phyloP scores from a whole-genome alignment of 192 early-diverging fungal genomes.

The Coemansia sp. region DNA sequence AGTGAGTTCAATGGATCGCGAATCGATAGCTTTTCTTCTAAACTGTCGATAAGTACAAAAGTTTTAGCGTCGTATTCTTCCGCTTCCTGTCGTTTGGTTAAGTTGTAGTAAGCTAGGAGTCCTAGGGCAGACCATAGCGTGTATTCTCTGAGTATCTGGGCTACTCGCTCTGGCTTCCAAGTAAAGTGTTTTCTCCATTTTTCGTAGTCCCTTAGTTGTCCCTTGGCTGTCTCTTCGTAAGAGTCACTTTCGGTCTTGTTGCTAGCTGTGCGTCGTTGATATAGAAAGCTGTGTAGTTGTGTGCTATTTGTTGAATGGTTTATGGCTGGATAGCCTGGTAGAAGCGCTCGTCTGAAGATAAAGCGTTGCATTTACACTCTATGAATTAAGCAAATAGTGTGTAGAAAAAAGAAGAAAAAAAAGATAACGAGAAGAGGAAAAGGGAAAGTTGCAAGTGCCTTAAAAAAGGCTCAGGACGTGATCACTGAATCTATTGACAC shows the following conservation, averaged over 20 bases:
- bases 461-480: neutral
- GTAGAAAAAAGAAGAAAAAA: neutral
- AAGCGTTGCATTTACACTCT: neutral
- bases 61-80: constrained; percentile 38
- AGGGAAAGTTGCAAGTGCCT: neutral
- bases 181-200: constrained; percentile 48
- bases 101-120: constrained; percentile 39
- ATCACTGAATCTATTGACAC: neutral
- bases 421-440: neutral
- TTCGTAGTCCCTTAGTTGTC: constrained; percentile 39
- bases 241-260: constrained; percentile 1
- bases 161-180: constrained; percentile 26
- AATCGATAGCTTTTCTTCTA: constrained; percentile 24
- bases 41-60: constrained; percentile 39
- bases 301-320: neutral
- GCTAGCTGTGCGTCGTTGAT: neutral
- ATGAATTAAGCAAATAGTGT: neutral
- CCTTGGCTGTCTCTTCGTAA: constrained; percentile 37
- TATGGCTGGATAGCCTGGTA: neutral
- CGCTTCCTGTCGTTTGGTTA: constrained; percentile 32
- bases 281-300: neutral
- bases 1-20: constrained; percentile 33
- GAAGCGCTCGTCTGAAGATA: neutral
- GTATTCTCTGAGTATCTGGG: constrained; percentile 31
- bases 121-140: constrained; percentile 40